Conservation (phyloP, 495 filamentous ascomycete species). For the Trichoderma orchidacearum region DNA sequence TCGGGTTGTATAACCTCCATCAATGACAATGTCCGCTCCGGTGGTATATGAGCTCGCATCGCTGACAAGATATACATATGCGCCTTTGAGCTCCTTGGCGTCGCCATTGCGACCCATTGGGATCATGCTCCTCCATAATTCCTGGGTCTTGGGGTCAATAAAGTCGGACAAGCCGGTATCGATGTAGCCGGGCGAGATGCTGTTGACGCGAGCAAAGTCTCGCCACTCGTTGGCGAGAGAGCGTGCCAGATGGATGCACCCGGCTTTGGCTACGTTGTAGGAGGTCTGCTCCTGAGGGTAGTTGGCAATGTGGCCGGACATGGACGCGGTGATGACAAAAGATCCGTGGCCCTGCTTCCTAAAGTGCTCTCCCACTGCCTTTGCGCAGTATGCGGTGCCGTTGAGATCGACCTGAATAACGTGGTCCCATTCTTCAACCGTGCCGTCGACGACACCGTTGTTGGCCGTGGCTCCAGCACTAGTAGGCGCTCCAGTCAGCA, state of each 20-base stretch:
- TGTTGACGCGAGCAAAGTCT: slow-evolving; percentile 63
- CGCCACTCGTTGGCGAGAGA: slow-evolving; percentile 67
- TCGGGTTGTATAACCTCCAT: slow-evolving; percentile 37
- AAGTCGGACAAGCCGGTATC: slow-evolving; percentile 69
- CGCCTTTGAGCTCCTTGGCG: slow-evolving; percentile 74
- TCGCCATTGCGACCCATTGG: slow-evolving; percentile 61
- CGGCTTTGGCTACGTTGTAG: slow-evolving; percentile 69
- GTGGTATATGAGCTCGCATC: slow-evolving; percentile 52
- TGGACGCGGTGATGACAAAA: slow-evolving; percentile 49
- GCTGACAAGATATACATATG: slow-evolving; percentile 62
- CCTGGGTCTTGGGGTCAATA: slow-evolving; percentile 52
- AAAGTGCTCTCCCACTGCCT: slow-evolving; percentile 46
- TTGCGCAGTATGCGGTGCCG: slow-evolving; percentile 50
- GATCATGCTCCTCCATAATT: slow-evolving; percentile 66
- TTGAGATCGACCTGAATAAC: slow-evolving; percentile 53
- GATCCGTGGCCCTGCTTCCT: slow-evolving; percentile 33
- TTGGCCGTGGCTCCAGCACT: slow-evolving; percentile 32
- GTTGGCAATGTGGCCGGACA: slow-evolving; percentile 62
- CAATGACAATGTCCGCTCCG: slow-evolving; percentile 40
- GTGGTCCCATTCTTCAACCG: slow-evolving; percentile 27
- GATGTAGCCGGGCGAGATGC: slow-evolving; percentile 66
- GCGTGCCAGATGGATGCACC: slow-evolving; percentile 29
- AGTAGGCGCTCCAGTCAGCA: slow-evolving; percentile 6
- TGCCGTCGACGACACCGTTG: slow-evolving; percentile 23
- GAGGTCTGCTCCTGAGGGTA: slow-evolving; percentile 66